phyloP scores from a whole-genome alignment of 2,329 filamentous ascomycete species.

The Tetracladium maxilliforme region DNA sequence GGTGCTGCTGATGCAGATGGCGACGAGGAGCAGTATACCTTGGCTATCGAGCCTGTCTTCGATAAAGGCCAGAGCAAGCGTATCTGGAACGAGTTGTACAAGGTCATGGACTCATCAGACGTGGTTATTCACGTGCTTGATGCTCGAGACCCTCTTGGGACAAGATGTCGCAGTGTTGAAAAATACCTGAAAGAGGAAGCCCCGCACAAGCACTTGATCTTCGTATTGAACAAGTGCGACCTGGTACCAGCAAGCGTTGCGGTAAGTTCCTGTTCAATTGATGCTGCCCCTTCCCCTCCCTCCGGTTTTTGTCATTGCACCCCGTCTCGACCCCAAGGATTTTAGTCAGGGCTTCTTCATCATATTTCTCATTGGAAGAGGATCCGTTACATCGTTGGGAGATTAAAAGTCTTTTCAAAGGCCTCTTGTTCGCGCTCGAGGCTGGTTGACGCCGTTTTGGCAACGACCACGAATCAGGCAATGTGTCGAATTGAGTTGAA shows the following conservation, averaged over 20 bases:
- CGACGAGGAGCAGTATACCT: constrained; percentile 32
- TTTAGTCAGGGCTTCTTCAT: constrained; percentile 83
- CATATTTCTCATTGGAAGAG: constrained; percentile 56
- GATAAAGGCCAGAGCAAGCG: constrained; percentile 89
- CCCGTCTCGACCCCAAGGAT: no score
- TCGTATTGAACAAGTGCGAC: constrained; percentile 84
- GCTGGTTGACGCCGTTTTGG: background rate
- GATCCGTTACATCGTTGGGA: constrained; percentile 99
- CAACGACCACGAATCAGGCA: constrained; percentile 22
- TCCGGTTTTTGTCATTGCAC: constrained; percentile 14
- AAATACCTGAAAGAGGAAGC: constrained; percentile 90
- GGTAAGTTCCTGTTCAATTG: constrained; percentile 51
- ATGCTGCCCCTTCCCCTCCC: constrained; percentile 5
- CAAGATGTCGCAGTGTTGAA: constrained; percentile 77
- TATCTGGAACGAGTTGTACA: constrained; percentile 94
- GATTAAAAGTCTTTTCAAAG: no score
- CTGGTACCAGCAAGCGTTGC: constrained; percentile 83
- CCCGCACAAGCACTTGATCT: constrained; percentile 88
- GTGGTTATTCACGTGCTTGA: constrained; percentile 93
- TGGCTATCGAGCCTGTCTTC: constrained; percentile 76
- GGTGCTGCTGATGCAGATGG: constrained; percentile 24
- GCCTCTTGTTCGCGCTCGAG: constrained; percentile 39
- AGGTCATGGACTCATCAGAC: constrained; percentile 90
- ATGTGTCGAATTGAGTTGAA: constrained; percentile 99
- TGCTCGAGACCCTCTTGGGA: constrained; percentile 78